Percentiles rank a stretch among this genome's conserved stretches.
These are phyloP conservation scores for Cladosporium sp. DNA, from an alignment of 2,329 filamentous ascomycete genomes.

Conservation along the genomic window DNA sequence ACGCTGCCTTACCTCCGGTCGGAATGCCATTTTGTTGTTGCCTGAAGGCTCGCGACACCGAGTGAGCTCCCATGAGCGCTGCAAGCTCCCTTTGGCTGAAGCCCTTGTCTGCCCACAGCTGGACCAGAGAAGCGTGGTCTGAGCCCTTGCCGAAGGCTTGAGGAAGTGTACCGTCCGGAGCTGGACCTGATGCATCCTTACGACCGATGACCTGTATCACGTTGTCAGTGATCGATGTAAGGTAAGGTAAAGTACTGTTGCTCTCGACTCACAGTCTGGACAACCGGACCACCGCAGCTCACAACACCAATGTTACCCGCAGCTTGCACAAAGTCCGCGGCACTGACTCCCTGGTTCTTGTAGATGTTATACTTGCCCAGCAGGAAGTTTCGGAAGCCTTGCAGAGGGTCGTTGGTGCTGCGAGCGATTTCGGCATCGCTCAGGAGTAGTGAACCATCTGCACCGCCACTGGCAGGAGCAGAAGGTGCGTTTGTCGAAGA, in stretches of 20 bases:
- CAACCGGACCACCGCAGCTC: conserved; percentile 25
- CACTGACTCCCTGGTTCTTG: conserved; percentile 38
- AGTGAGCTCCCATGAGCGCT: conserved; percentile 58
- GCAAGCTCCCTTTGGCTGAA: conserved; percentile 53
- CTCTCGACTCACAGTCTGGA: conserved; percentile 18
- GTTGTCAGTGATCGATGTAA: background rate
- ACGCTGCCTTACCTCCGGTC: conserved; percentile 30
- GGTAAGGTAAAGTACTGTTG: background rate
- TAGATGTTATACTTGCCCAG: conserved; percentile 40
- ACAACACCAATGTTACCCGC: conserved; percentile 46
- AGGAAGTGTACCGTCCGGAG: conserved; percentile 50
- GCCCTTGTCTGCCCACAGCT: conserved; percentile 53
- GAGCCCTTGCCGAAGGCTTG: conserved; percentile 41
- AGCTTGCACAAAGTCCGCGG: conserved; percentile 57
- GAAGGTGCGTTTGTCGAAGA: conserved; percentile 23
- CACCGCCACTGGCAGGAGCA: conserved; percentile 37
- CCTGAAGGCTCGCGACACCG: conserved; percentile 48
- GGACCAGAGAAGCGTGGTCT: conserved; percentile 42
- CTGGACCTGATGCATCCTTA: conserved; percentile 44
- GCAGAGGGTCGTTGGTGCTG: conserved; percentile 48
- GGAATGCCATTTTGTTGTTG: conserved; percentile 28
- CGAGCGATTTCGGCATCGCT: conserved; percentile 39
- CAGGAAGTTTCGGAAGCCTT: conserved; percentile 44
- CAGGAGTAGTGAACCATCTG: conserved; percentile 45
- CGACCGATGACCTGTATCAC: conserved; percentile 47